These are phyloP conservation scores for Darksidea phi DNA, from an alignment of 495 filamentous ascomycete species.

Conservation along the genomic window DNA sequence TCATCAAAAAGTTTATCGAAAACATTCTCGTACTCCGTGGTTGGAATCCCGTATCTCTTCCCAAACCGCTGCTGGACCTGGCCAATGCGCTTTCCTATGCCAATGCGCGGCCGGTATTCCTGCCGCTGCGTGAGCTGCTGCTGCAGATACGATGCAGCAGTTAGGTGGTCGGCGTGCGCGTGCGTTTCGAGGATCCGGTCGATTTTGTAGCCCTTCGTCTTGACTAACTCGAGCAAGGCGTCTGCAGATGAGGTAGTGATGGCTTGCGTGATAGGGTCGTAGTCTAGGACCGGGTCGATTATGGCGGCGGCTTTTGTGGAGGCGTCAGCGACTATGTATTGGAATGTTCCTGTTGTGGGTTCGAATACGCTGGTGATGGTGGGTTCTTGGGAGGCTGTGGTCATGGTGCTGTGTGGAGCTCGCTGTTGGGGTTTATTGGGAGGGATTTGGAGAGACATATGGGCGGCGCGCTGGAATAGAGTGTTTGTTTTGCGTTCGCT, in stretches of 20 bases:
- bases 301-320: constrained; percentile 50
- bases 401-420: constrained; percentile 4
- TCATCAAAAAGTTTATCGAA: constrained; percentile 58
- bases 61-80: constrained; percentile 54
- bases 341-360: constrained; percentile 54
- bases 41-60: constrained; percentile 47
- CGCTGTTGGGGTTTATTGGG: neutral
- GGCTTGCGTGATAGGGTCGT: constrained; percentile 48
- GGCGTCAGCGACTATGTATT: constrained; percentile 60
- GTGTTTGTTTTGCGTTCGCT: neutral
- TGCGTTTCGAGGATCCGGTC: constrained; percentile 58
- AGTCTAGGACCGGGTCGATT: constrained; percentile 63
- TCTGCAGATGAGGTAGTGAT: constrained; percentile 55
- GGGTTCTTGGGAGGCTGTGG: constrained; percentile 3
- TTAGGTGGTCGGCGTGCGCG: constrained; percentile 64
- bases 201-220: constrained; percentile 50
- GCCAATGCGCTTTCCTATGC: constrained; percentile 57
- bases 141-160: constrained; percentile 57
- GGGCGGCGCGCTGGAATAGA: neutral
- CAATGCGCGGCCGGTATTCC: constrained; percentile 44
- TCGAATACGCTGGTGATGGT: constrained; percentile 49
- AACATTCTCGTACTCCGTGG: constrained; percentile 45
- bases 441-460: neutral
- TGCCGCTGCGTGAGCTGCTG: constrained; percentile 39
- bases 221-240: constrained; percentile 45